A percentile compares a stretch with the other conserved stretches of the same genome.
Evolutionary conservation across 495 filamentous ascomycete species (phyloP).

Genomic region (Corynascus novoguineensis): DNA sequence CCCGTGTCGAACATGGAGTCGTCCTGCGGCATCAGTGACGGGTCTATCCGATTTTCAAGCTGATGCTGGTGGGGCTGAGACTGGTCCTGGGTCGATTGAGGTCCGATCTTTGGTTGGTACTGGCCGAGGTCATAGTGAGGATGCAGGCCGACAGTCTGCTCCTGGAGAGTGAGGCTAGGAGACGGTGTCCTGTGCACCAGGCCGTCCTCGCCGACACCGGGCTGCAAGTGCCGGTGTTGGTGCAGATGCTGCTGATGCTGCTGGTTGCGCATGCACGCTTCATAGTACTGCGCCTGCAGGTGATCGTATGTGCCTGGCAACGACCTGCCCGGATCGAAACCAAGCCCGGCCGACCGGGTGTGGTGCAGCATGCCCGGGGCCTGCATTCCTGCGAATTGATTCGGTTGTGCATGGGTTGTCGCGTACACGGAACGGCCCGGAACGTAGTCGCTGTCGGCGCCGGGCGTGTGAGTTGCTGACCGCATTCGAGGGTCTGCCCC

Average conservation of each 20-base stretch:
- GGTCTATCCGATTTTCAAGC: slow-evolving; percentile 30
- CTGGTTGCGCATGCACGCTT: slow-evolving; percentile 46
- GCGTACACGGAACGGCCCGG: slow-evolving; percentile 29
- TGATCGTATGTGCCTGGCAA: slow-evolving; percentile 51
- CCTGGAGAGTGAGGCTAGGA: slow-evolving; percentile 32
- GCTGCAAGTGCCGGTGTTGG: slow-evolving; percentile 27
- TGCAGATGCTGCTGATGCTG: slow-evolving; percentile 24
- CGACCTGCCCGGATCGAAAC: slow-evolving; percentile 58
- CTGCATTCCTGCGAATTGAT: slow-evolving; percentile 25
- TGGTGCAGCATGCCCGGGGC: slow-evolving; percentile 32
- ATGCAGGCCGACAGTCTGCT: slow-evolving; percentile 9
- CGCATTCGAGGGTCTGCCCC: slow-evolving; percentile 25
- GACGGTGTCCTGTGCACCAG: slow-evolving; percentile 45
- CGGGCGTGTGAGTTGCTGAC: slow-evolving; percentile 28
- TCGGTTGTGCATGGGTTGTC: slow-evolving; percentile 12
- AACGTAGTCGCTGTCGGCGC: slow-evolving; percentile 33
- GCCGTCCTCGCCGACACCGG: slow-evolving; percentile 47
- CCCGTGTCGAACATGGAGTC: slow-evolving; percentile 14
- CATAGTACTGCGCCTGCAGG: slow-evolving; percentile 57
- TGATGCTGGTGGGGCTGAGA: slow-evolving; percentile 12
- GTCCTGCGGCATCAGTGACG: slow-evolving; percentile 21
- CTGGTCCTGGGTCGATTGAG: slow-evolving; percentile 4
- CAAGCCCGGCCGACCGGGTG: slow-evolving; percentile 51
- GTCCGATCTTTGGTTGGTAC: slow-evolving; percentile 15
- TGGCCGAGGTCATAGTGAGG: slow-evolving; percentile 20